Evolutionary conservation across 306 rosid genomes (phyloP).

Genomic region (Lagenaria siceraria): DNA sequence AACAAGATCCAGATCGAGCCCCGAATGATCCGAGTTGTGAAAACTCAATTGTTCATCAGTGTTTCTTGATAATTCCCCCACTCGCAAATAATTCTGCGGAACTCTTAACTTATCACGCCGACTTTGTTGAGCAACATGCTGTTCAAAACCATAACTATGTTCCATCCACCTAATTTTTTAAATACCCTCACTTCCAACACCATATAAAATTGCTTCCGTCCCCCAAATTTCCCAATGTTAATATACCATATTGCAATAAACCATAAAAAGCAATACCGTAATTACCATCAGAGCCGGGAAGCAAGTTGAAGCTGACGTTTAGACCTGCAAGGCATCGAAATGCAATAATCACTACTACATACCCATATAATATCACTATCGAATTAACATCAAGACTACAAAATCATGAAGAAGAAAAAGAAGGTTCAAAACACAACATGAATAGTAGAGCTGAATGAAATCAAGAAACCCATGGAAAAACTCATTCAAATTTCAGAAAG

Average conservation of each 20-base stretch:
- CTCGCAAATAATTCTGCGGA: slow-evolving; percentile 16
- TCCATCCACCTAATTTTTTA: slow-evolving; percentile 23
- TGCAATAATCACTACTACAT: background rate
- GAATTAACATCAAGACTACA: background rate
- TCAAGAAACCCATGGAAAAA: background rate
- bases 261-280: background rate
- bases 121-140: slow-evolving; percentile 79
- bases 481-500: background rate
- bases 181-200: background rate
- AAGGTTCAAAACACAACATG: background rate
- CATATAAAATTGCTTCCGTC: background rate
- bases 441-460: background rate
- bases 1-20: slow-evolving; percentile 30
- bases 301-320: background rate
- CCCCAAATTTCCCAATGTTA: background rate
- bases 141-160: slow-evolving; percentile 47
- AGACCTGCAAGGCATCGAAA: background rate
- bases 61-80: background rate
- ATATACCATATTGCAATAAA: background rate
- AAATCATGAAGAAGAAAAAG: background rate
- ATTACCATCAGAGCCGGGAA: background rate
- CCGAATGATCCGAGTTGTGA: slow-evolving; percentile 15
- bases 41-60: background rate
- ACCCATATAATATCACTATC: background rate
- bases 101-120: slow-evolving; percentile 76